phyloP scores from a whole-genome alignment of 73 alveolate species.

The Symbiodinium pilosum region DNA sequence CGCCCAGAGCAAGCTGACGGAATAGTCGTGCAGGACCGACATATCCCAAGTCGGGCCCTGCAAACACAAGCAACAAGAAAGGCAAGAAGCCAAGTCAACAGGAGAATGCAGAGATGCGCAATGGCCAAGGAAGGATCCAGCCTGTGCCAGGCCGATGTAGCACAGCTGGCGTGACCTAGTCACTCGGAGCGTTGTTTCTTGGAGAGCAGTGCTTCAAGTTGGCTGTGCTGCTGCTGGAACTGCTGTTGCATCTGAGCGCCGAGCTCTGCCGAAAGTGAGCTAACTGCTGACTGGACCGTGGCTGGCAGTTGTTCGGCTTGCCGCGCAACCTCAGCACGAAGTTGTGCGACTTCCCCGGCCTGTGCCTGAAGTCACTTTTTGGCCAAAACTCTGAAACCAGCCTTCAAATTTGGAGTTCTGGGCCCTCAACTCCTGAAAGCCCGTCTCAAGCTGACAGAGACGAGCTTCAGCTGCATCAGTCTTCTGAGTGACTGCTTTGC shows the following conservation, averaged over 20 bases:
- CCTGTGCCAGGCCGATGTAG: not conserved
- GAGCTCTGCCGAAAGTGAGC: too few relatives aligned
- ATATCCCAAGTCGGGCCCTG: too few relatives aligned
- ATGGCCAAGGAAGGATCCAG: not conserved
- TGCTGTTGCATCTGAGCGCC: not conserved
- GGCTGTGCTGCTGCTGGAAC: not conserved
- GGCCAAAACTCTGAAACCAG: not conserved
- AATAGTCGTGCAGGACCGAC: too few relatives aligned
- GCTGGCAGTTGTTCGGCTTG: too few relatives aligned
- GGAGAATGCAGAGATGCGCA: too few relatives aligned
- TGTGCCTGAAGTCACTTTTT: not conserved
- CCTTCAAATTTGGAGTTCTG: not conserved
- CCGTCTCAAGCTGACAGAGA: not conserved
- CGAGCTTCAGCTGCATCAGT: not conserved
- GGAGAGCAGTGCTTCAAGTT: not conserved
- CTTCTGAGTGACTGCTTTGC: too few relatives aligned
- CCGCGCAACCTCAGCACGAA: too few relatives aligned
- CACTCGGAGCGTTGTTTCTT: conserved; percentile 8
- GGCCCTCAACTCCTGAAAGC: not conserved
- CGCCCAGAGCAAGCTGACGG: too few relatives aligned
- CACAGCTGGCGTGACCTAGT: not conserved
- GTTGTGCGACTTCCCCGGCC: not conserved
- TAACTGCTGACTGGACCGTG: too few relatives aligned
- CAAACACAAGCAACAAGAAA: too few relatives aligned
- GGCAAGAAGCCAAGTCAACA: too few relatives aligned